These are phyloP conservation scores for Ceratocystis harringtonii DNA, from an alignment of 2,329 filamentous ascomycete genomes.

Conservation along the genomic window DNA sequence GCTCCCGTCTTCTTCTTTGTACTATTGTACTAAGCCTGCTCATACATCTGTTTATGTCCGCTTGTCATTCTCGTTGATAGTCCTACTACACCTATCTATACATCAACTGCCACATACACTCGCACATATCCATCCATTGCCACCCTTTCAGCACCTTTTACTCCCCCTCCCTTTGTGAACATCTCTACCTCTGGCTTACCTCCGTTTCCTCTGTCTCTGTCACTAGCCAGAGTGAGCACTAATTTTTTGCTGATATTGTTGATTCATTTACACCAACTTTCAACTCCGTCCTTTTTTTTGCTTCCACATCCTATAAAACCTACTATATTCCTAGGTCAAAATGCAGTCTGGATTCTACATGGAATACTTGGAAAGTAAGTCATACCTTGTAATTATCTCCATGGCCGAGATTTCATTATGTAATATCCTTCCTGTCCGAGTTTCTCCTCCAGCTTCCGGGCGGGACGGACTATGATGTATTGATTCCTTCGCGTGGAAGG, in stretches of 20 bases:
- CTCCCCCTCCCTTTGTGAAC: not conserved
- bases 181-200: not conserved
- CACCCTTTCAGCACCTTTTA: not conserved
- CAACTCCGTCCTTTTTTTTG: not conserved
- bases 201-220: not conserved
- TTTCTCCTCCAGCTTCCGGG: not conserved
- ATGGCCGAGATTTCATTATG: not conserved
- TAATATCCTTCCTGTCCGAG: not conserved
- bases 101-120: not conserved
- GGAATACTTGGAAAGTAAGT: conserved; percentile 61
- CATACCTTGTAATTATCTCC: conserved; percentile 15
- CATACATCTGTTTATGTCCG: not conserved
- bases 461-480: not conserved
- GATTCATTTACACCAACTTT: not conserved
- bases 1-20: not conserved
- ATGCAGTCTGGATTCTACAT: conserved; percentile 42
- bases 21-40: not conserved
- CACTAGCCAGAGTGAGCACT: not conserved
- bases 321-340: not conserved
- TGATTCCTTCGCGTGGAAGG: no score
- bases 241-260: not conserved
- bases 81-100: not conserved
- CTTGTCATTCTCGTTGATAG: not conserved
- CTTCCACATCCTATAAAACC: not conserved
- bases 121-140: not conserved